These are phyloP conservation scores for Tricholoma saponaceum DNA, from an alignment of 768 basidiomycete species.

Conservation along the genomic window DNA sequence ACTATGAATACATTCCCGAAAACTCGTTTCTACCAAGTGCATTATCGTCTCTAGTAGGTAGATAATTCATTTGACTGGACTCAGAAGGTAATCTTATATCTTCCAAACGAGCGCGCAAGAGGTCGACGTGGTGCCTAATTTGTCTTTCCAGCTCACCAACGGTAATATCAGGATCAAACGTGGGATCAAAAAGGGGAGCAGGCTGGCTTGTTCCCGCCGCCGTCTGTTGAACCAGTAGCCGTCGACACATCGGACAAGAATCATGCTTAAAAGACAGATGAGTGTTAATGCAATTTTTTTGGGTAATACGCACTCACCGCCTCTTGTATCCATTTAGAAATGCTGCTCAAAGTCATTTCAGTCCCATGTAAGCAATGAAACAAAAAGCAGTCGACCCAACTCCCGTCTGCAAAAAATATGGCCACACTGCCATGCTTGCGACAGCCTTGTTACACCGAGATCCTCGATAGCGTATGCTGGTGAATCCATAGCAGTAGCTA, in stretches of 20 bases:
- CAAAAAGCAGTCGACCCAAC: slow-evolving; percentile 34
- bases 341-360: slow-evolving; percentile 33
- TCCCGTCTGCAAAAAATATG: slow-evolving; percentile 83
- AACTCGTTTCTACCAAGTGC: slow-evolving; percentile 31
- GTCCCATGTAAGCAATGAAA: slow-evolving; percentile 5
- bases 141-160: slow-evolving; percentile 8
- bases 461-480: slow-evolving; percentile 69
- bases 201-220: slow-evolving; percentile 1
- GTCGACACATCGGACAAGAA: slow-evolving; percentile 66
- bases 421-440: slow-evolving; percentile 47
- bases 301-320: slow-evolving; percentile 39
- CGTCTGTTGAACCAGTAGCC: slow-evolving; percentile 31
- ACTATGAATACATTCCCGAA: slow-evolving; percentile 58
- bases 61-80: not conserved
- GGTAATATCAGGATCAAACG: slow-evolving; percentile 3
- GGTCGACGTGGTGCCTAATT: slow-evolving; percentile 3
- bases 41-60: not conserved
- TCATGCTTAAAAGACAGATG: slow-evolving; percentile 40
- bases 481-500: slow-evolving; percentile 71
- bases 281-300: not conserved
- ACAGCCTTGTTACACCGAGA: slow-evolving; percentile 64
- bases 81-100: not conserved
- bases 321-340: slow-evolving; percentile 57
- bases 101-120: slow-evolving; percentile 6
- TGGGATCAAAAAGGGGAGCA: not conserved